Conservation (phyloP, 768 basidiomycete species). For the Gymnopilus dilepis region DNA sequence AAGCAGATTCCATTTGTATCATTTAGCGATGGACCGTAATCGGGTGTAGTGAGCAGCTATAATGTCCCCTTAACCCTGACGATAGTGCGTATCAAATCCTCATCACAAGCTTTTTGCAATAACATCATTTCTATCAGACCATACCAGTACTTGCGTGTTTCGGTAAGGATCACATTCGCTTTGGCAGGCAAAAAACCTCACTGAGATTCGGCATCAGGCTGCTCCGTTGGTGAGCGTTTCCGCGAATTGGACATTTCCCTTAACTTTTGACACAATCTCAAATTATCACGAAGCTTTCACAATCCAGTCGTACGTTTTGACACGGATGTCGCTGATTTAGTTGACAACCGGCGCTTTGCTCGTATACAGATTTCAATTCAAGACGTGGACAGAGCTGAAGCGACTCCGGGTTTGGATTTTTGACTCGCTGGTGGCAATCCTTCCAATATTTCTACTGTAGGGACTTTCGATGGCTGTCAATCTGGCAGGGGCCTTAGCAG, state of each 20-base stretch:
- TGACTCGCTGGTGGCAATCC: background rate
- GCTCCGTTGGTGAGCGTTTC: conserved; percentile 44
- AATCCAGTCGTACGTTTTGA: conserved; percentile 46
- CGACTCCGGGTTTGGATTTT: conserved; percentile 44
- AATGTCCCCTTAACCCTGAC: conserved; percentile 46
- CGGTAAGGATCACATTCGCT: conserved; percentile 36
- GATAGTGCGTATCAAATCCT: conserved; percentile 40
- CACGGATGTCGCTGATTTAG: background rate
- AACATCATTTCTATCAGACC: conserved; percentile 31
- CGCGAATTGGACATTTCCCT: background rate
- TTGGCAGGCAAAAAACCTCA: background rate
- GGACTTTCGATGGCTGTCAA: conserved; percentile 62
- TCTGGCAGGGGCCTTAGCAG: conserved; percentile 52
- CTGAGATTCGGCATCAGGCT: conserved; percentile 31
- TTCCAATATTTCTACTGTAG: conserved; percentile 30
- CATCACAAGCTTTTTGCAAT: background rate
- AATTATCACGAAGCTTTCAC: conserved; percentile 47
- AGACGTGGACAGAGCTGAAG: conserved; percentile 50
- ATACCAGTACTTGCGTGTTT: conserved; percentile 55
- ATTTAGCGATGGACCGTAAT: background rate
- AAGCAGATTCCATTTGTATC: conserved; percentile 26
- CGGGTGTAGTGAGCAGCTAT: conserved; percentile 49
- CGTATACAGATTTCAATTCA: conserved; percentile 43
- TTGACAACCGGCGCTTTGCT: background rate
- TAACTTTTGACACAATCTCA: conserved; percentile 1